Evolutionary conservation across 345 rosid genomes (phyloP), one percentile per base, ranked within the genome.

Genomic region (Eutrema yunnanense): DNA sequence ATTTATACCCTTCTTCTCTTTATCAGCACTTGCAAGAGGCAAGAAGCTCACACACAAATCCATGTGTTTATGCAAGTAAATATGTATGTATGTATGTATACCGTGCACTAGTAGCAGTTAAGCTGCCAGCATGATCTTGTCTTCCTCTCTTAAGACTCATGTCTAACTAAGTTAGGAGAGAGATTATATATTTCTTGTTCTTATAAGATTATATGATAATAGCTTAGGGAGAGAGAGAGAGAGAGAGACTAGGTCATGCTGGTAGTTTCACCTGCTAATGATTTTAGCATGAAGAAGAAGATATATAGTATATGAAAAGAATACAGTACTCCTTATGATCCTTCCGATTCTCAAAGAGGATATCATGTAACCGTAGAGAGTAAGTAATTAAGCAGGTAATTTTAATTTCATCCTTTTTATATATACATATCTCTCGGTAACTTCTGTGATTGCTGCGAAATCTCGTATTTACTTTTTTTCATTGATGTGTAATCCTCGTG

Each of bases 121-220:
- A 75, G 79, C 79, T 75, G 79, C 79, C 79, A 75, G 79, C 79
- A 75, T 75, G 79, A 75, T 75, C 79, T 75, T 52, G 69, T 75
- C 79, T 75, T 75, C 58, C 58, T 75, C 74, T 68, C 53, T 5
- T 41, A 60, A 38, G 62, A n/a, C 42, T 60, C 37, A 22, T 33
- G 8, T 66, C 32, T 66, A 8, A 8, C 27, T 48, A 37, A 37
- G 63, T 33, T n/a, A 11, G 5, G 30, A 3, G 57, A 3, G 57
- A 3, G 50, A 72, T 22, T 43, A 10, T 14, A 37, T 33, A 30
- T 14, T 55, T 49, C 53, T 74, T 65, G 10, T 56, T 38, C 51
- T 50, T 50, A 29, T 2, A 32, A 26, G 60, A 40, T 32, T 50
- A n/a, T 67, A 68, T 29, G 64, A 67, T 34, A 7, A 16, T 43